Conservation (phyloP, 805 yeast species). For the Yarrowia hollandica region DNA sequence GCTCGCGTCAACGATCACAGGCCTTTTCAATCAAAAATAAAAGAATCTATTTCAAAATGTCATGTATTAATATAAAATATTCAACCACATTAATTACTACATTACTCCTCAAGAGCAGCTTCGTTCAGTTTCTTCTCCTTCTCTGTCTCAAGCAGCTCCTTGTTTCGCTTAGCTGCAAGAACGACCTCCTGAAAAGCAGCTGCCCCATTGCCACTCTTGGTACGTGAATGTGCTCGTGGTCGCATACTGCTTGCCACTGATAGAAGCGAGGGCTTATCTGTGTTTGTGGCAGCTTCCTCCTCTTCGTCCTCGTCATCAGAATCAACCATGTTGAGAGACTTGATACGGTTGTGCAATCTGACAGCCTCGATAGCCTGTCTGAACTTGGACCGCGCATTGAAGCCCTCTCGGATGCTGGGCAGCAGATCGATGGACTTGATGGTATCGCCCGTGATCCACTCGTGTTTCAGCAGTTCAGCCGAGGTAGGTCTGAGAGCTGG, state of each 20-base stretch:
- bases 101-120: neutral
- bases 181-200: conserved; percentile 63
- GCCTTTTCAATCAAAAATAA: too few relatives aligned
- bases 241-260: conserved; percentile 21
- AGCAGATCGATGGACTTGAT: conserved; percentile 64
- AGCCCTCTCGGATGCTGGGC: conserved; percentile 76
- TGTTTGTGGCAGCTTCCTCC: conserved; percentile 36
- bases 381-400: conserved; percentile 81
- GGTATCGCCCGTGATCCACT: conserved; percentile 63
- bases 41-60: too few relatives aligned
- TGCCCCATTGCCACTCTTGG: conserved; percentile 27
- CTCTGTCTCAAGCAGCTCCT: conserved; percentile 43
- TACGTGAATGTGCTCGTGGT: conserved; percentile 9
- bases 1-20: too few relatives aligned
- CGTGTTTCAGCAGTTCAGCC: conserved; percentile 59
- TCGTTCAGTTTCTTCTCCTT: conserved; percentile 1
- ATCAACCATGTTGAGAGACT: conserved; percentile 58
- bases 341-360: conserved; percentile 73
- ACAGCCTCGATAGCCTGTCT: conserved; percentile 84
- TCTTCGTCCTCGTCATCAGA: conserved; percentile 55
- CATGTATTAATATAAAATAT: too few relatives aligned
- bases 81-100: too few relatives aligned
- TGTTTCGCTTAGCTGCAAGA: conserved; percentile 62
- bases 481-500: conserved; percentile 73
- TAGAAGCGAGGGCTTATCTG: neutral